Evolutionary conservation across 129 eudicot species (phyloP).

Genomic region (Lonicera japonica): DNA sequence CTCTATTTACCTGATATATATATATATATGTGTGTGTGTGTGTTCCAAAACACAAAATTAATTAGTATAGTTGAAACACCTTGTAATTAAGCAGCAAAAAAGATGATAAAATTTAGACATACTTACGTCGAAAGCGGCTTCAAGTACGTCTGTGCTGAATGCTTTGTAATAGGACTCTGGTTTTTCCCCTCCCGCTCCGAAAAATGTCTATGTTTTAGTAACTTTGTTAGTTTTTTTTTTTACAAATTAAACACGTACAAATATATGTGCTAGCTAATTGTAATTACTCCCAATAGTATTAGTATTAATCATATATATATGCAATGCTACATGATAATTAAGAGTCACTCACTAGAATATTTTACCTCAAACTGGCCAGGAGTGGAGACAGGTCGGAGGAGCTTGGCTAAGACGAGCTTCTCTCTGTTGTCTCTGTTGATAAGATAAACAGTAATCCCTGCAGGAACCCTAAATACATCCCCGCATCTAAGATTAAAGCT

Average conservation of each 20-base stretch:
- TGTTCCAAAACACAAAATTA: background rate
- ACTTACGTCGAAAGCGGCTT: conserved; percentile 65
- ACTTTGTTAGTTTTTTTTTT: background rate
- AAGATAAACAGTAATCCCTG: conserved; percentile 50
- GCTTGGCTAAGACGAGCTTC: conserved; percentile 48
- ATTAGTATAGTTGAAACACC: background rate
- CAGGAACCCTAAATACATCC: conserved; percentile 42
- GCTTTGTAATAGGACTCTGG: conserved; percentile 55
- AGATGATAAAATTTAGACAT: background rate
- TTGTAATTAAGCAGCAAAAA: background rate
- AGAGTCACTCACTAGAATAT: background rate
- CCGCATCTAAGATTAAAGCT: conserved; percentile 52
- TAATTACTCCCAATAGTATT: too few relatives aligned
- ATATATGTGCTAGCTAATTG: too few relatives aligned
- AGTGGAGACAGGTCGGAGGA: conserved; percentile 43
- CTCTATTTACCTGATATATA: conserved; percentile 42
- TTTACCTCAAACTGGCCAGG: conserved; percentile 62
- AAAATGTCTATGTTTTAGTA: conserved; percentile 24
- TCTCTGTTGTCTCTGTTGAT: conserved; percentile 47
- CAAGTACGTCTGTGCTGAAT: conserved; percentile 56
- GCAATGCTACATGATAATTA: background rate
- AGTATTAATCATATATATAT: too few relatives aligned
- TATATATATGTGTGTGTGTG: too few relatives aligned
- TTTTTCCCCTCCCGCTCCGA: conserved; percentile 50
- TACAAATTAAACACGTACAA: too few relatives aligned